Percentiles rank a stretch among this genome's conserved stretches.
These are phyloP conservation scores for Knufia petricola DNA, from an alignment of 2,329 filamentous ascomycete species.

Conservation along the genomic window DNA sequence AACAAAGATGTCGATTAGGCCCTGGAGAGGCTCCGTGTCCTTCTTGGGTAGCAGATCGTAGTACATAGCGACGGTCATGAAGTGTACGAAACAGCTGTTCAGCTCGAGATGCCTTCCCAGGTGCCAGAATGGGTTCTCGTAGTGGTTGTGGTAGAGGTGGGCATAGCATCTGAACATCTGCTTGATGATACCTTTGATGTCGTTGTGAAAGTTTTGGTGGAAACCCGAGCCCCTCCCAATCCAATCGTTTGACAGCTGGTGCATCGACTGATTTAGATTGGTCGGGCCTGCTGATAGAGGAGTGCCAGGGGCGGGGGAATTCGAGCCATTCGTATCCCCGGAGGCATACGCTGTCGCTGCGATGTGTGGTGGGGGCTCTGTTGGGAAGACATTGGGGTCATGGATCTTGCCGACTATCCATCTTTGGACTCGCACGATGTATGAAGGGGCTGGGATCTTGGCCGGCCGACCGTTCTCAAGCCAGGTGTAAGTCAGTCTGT, in stretches of 20 bases:
- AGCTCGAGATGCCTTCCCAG: conserved; percentile 61
- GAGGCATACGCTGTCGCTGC: conserved; percentile 46
- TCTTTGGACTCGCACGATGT: conserved; percentile 90
- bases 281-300: conserved; percentile 38
- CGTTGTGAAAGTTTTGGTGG: conserved; percentile 76
- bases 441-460: conserved; percentile 83
- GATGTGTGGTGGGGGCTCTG: conserved; percentile 59
- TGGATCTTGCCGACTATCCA: conserved; percentile 97
- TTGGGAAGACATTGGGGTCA: conserved; percentile 82
- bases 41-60: conserved; percentile 77
- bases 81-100: conserved; percentile 82
- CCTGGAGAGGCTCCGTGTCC: conserved; percentile 93
- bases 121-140: conserved; percentile 72
- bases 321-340: conserved; percentile 40
- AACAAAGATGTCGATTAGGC: conserved; percentile 83
- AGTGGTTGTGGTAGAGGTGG: conserved; percentile 96
- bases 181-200: conserved; percentile 88
- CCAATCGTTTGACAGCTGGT: conserved; percentile 62
- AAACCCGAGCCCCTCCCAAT: conserved; percentile 89
- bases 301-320: conserved; percentile 31
- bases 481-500: conserved; percentile 90
- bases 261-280: conserved; percentile 45
- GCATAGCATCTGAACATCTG: conserved; percentile 99
- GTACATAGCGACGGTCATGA: conserved; percentile 68
- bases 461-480: conserved; percentile 81